These are phyloP conservation scores for Ceratobasidium sp. DNA, from an alignment of 1,284 basidiomycete genomes.

Conservation along the genomic window DNA sequence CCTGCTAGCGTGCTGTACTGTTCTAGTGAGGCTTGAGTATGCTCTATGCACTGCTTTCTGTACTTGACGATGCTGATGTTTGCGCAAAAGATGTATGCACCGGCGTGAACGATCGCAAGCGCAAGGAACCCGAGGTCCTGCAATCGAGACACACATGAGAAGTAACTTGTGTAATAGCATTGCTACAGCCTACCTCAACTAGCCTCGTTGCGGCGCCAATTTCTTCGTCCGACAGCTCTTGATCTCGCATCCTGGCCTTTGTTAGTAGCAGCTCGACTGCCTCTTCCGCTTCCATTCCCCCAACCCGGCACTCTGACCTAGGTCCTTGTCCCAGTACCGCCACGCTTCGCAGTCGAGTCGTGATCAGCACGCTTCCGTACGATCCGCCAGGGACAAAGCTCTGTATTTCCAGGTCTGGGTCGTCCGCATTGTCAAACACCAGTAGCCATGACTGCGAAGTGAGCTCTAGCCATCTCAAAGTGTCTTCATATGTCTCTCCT, in stretches of 20 bases:
- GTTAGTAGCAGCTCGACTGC: conserved; percentile 2
- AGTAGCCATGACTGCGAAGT: not conserved
- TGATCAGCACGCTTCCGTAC: conserved; percentile 33
- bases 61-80: not conserved
- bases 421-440: conserved; percentile 31
- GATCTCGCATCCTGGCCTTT: conserved; percentile 2
- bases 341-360: conserved; percentile 19
- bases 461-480: not conserved
- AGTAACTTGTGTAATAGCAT: not conserved
- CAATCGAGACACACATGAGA: not conserved
- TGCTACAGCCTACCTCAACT: not conserved
- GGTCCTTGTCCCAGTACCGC: not conserved
- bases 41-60: not conserved
- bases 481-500: not conserved
- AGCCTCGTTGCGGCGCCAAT: not conserved
- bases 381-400: not conserved
- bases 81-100: conserved; percentile 1
- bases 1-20: not conserved
- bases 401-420: not conserved
- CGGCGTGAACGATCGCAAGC: conserved; percentile 42
- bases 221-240: not conserved
- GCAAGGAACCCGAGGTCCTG: conserved; percentile 27
- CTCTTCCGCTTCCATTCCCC: conserved; percentile 19
- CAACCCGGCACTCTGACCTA: not conserved
- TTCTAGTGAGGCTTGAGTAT: not conserved